phyloP scores from a whole-genome alignment of 768 basidiomycete species.

The Boletus fagicola region DNA sequence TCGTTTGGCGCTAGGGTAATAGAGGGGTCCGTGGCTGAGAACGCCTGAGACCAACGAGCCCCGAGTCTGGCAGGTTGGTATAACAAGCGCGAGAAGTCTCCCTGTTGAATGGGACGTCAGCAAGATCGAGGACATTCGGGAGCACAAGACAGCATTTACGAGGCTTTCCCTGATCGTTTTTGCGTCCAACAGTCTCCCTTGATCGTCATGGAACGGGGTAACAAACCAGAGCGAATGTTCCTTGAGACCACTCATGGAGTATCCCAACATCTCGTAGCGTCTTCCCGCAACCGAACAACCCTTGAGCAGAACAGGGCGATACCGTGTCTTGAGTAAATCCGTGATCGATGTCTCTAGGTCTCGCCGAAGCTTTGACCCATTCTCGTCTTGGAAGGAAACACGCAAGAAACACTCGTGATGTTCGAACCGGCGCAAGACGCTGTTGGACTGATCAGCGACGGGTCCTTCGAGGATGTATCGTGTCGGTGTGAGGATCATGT shows the following conservation, averaged over 20 bases:
- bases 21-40: constrained; percentile 50
- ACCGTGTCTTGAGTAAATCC: constrained; percentile 34
- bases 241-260: constrained; percentile 52
- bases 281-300: constrained; percentile 46
- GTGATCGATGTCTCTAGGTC: constrained; percentile 34
- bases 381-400: constrained; percentile 49
- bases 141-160: constrained; percentile 21
- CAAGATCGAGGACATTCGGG: background rate
- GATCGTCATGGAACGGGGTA: constrained; percentile 36
- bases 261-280: constrained; percentile 46
- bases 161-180: constrained; percentile 32
- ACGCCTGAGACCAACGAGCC: constrained; percentile 55
- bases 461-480: constrained; percentile 40
- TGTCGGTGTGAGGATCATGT: constrained; percentile 41
- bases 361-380: constrained; percentile 36
- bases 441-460: constrained; percentile 38
- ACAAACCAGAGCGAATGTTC: constrained; percentile 52
- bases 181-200: constrained; percentile 27
- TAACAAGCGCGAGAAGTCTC: constrained; percentile 38
- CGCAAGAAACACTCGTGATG: constrained; percentile 46
- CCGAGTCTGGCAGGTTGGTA: constrained; percentile 47
- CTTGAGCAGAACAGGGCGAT: constrained; percentile 31
- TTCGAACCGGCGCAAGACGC: constrained; percentile 37
- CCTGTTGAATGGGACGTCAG: constrained; percentile 28
- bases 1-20: constrained; percentile 37